phyloP scores from a whole-genome alignment of 176 grass and related monocot genomes.

The Raddia distichophylla region DNA sequence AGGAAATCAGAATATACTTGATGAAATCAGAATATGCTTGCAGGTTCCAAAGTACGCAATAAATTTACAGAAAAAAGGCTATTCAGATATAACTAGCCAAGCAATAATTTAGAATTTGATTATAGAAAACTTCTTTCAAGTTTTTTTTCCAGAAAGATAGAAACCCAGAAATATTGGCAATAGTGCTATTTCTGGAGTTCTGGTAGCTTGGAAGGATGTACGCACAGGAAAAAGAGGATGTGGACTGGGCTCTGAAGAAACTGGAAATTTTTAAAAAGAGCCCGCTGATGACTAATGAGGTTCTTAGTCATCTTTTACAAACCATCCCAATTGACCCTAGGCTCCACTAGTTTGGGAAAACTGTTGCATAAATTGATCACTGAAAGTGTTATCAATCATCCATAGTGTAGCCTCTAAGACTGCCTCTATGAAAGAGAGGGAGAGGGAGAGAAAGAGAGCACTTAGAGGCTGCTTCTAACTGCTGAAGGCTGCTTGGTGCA shows the following conservation, averaged over 20 bases:
- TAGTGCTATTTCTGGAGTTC: not conserved
- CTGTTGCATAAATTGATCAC: not conserved
- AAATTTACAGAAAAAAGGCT: not conserved
- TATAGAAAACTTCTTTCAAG: not conserved
- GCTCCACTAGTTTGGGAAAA: constrained; percentile 7
- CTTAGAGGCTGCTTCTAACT: no score
- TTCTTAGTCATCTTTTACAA: constrained; percentile 13
- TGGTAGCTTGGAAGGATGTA: not conserved
- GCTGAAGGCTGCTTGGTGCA: no score
- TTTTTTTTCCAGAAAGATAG: not conserved
- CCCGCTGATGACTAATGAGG: not conserved
- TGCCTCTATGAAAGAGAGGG: no score
- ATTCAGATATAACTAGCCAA: not conserved
- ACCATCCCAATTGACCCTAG: not conserved
- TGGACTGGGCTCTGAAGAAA: not conserved
- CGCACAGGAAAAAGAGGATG: not conserved
- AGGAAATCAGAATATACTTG: constrained; percentile 11
- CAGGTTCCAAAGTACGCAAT: not conserved
- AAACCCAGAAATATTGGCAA: not conserved
- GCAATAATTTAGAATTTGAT: not conserved
- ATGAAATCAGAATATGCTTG: no score
- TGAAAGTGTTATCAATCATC: not conserved
- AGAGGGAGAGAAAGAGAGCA: no score
- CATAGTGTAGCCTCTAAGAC: no score
- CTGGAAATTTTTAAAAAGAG: not conserved